Base-by-base conservation (phyloP, 75 land plant species). In the Selaginella tamariscina region DNA sequence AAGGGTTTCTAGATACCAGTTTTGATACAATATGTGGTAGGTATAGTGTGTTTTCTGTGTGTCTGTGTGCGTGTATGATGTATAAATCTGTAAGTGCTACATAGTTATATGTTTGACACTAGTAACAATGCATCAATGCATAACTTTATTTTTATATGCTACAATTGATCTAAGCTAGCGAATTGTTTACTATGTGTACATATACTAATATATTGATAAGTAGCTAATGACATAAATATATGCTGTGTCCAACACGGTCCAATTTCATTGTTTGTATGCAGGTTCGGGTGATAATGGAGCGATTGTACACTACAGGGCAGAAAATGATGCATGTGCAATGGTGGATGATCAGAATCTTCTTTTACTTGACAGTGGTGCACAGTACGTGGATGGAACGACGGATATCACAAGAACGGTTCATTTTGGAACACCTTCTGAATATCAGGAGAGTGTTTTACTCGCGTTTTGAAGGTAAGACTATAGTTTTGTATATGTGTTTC, bases 201-300 rank as follows among this genome's bases (percentile, higher is more conserved):
- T 20, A 49, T 11, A 49, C 18, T 11, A 49, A 49, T 49, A 49
- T 20, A 11, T 49, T 11, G 20, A 49, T 49, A 20, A 49, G 11
- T 49, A 20, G 54, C 20, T 49, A 11, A 11, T 11, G 11, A 11
- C 54, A 49, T 11, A 49, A 11, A 20, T 49, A 49, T 49, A 49
- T 49, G 20, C 9, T 64, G 30, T 29, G 1, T 64, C n/a, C 15
- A 21, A 24, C n/a, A 64, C 54, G n/a, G 24, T 22, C n/a, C 31
- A 29, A 30, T 64, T 29, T 24, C 21, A 15, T 30, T 1, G 23
- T 70, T 55, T n/a, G 33, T 44, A 68, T 73, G 21, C 80, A 93
- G 98, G 81, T 13, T 89, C 90, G 32, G 98, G 98, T 32, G 82
- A 84, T 65, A 89, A 93, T 79, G 98, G 98, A 66, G 98, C 98